Evolutionary conservation across 805 yeast genomes (phyloP).

Genomic region (Saccharomyces mikatae): DNA sequence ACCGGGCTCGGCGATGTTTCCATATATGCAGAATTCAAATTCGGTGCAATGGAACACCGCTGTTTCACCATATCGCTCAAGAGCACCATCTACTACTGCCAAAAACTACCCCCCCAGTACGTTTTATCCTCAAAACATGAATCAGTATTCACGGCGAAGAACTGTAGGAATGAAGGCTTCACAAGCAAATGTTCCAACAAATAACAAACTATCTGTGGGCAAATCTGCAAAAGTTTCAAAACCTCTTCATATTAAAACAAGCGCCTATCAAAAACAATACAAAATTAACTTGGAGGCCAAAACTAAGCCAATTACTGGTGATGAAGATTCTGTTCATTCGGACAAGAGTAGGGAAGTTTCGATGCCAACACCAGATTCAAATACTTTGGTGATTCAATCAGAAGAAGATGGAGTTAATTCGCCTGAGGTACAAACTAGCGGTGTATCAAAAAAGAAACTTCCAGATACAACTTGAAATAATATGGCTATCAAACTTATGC

Average conservation of each 20-base stretch:
- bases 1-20: slow-evolving; percentile 13
- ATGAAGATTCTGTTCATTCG: slow-evolving; percentile 2
- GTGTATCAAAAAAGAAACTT: not conserved
- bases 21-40: slow-evolving; percentile 11
- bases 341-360: slow-evolving; percentile 4
- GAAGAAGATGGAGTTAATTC: not conserved
- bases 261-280: slow-evolving; percentile 8
- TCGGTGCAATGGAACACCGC: slow-evolving; percentile 10
- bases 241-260: slow-evolving; percentile 10
- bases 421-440: not conserved
- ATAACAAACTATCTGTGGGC: not conserved
- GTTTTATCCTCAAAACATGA: slow-evolving; percentile 10
- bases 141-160: slow-evolving; percentile 11
- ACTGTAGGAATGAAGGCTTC: not conserved
- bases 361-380: slow-evolving; percentile 15
- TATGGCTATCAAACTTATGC: not conserved
- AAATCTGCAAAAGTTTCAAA: slow-evolving; percentile 10
- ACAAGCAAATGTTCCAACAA: not conserved
- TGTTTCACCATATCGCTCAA: slow-evolving; percentile 9
- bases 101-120: slow-evolving; percentile 10
- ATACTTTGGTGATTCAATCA: slow-evolving; percentile 1
- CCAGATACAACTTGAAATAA: not conserved
- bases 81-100: slow-evolving; percentile 9
- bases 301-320: not conserved
- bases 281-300: slow-evolving; percentile 1